Evolutionary conservation across 2,329 filamentous ascomycete genomes (phyloP), one percentile per base, ranked within the genome.

Genomic region (Microsporum audouinii): DNA sequence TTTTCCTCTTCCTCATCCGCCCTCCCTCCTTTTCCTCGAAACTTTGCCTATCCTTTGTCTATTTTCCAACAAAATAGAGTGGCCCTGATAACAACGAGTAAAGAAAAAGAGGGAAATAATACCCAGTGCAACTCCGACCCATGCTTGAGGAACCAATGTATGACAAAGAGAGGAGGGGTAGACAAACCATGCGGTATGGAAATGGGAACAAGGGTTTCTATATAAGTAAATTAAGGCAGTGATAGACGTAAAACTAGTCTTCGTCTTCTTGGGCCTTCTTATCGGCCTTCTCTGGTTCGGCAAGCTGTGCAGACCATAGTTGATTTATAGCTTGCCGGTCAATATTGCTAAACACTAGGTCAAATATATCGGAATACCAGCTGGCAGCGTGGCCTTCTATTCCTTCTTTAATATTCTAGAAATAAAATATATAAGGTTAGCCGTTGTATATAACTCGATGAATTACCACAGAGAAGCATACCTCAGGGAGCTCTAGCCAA

Each of bases 401-500:
- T 66, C 91, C 91, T 70, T 95, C 84, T 78, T 97, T 99, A 79
- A 99, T 99, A 72, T 97, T 97, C 94, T 99, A 72, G 17, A 61
- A 63, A 62, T 43, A 27, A 4, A 45, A 43, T n/a, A 17, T 8
- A 4, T 36, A 41, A 36, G n/a, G 55, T 57, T 33, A 57, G 55
- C 23, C n/a, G 4, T 6, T 29, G 36, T 39, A 31, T 27, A n/a
- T 17, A 23, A 36, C 6, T 31, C 5, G 12, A 45, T 34, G 60
- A 63, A 29, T 31, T 56, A 23, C 55, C 61, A 8, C 43, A 58
- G 17, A 55, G 31, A 51, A 60, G 82, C 89, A 75, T 83, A 96
- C 94, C 82, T 96, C 88, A 60, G 95, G 94, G 68, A 99, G 80
- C 76, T 99, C 94, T 58, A 96, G 79, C 95, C 94, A 99, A 79